Conservation (phyloP, 2,329 filamentous ascomycete genomes). For the Trichoderma pleuroti region DNA sequence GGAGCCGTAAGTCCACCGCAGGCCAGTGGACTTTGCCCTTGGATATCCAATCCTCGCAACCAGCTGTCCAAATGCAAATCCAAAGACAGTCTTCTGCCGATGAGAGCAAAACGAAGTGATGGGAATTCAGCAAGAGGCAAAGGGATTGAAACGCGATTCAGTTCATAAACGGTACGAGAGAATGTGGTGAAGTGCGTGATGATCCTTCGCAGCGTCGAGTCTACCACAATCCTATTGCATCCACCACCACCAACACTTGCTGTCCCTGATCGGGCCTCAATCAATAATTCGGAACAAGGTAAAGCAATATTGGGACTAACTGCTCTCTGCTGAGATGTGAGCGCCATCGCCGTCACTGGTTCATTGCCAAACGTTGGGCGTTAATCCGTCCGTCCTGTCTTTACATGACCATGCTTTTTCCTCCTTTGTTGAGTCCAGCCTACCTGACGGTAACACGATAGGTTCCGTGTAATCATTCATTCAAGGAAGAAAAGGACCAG, state of each 20-base stretch:
- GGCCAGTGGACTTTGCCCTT: background rate
- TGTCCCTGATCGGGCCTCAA: background rate
- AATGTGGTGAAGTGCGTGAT: background rate
- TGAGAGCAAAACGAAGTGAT: background rate
- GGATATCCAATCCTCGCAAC: background rate
- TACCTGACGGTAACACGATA: background rate
- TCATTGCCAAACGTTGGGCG: background rate
- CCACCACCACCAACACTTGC: background rate
- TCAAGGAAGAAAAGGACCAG: background rate
- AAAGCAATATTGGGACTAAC: background rate
- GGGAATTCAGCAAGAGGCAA: rapidly evolving
- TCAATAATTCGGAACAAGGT: background rate
- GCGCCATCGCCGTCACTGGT: background rate
- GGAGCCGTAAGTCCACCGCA: rapidly evolving
- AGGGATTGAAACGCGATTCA: background rate
- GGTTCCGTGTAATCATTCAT: background rate
- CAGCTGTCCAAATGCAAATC: background rate
- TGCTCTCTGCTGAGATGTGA: background rate
- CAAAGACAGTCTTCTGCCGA: background rate
- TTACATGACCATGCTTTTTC: background rate
- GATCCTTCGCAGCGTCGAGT: background rate
- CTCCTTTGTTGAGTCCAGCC: background rate
- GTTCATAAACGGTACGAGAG: background rate
- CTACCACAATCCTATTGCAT: background rate
- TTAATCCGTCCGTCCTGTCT: background rate